Evolutionary conservation across 140 eudicot genomes (phyloP).

Genomic region (Erigeron philadelphicus): DNA sequence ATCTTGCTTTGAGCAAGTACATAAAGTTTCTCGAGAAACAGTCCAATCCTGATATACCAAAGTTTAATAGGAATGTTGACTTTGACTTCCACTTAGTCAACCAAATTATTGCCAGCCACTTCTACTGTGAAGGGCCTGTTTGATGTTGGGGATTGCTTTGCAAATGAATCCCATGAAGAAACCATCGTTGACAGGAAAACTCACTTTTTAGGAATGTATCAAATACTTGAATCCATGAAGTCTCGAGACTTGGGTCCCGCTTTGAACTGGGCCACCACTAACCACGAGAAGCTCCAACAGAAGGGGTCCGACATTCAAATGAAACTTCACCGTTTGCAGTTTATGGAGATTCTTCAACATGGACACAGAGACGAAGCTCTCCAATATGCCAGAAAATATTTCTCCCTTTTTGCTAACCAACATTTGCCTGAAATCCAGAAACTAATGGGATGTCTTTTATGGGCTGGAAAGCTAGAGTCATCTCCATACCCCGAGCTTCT

Average conservation of each 20-base stretch:
- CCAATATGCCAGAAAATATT: slow-evolving; percentile 45
- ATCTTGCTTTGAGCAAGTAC: slow-evolving; percentile 66
- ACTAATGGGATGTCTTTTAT: slow-evolving; percentile 68
- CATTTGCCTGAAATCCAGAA: slow-evolving; percentile 67
- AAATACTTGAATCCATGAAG: slow-evolving; percentile 67
- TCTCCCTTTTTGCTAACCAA: slow-evolving; percentile 48
- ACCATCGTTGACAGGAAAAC: slow-evolving; percentile 39
- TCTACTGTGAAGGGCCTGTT: slow-evolving; percentile 81
- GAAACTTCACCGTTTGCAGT: slow-evolving; percentile 68
- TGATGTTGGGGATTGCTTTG: slow-evolving; percentile 66
- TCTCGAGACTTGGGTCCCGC: slow-evolving; percentile 67
- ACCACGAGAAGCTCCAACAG: slow-evolving; percentile 49
- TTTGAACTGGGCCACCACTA: slow-evolving; percentile 61
- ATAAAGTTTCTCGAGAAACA: slow-evolving; percentile 75
- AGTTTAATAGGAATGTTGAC: slow-evolving; percentile 65
- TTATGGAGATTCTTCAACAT: slow-evolving; percentile 54
- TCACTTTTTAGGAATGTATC: slow-evolving; percentile 60
- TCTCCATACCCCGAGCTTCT: slow-evolving; percentile 69
- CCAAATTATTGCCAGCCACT: slow-evolving; percentile 66
- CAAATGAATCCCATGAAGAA: slow-evolving; percentile 46
- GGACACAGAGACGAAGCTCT: slow-evolving; percentile 63
- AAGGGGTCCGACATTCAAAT: slow-evolving; percentile 62
- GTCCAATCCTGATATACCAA: slow-evolving; percentile 72
- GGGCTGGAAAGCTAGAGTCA: slow-evolving; percentile 64
- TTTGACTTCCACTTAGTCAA: slow-evolving; percentile 54